These are phyloP conservation scores for Piper betle DNA, from an alignment of 164 flowering plant genomes.

Conservation along the genomic window DNA sequence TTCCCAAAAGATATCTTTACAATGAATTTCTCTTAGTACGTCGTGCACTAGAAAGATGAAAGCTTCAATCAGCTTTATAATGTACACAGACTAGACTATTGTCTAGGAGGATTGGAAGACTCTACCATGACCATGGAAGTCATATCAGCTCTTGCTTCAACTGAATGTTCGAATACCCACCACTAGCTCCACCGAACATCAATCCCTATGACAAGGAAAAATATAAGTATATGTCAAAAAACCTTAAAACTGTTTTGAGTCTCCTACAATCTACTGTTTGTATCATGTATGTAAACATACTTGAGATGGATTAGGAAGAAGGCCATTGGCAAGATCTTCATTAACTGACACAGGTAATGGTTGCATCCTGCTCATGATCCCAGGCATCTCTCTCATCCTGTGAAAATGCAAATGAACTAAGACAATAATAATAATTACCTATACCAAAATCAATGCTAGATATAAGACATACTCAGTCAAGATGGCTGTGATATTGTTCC, in stretches of 20 bases:
- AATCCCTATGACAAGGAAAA: neutral
- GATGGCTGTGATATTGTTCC: conserved; percentile 57
- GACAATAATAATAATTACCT: neutral
- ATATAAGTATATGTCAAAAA: neutral
- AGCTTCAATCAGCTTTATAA: conserved; percentile 18
- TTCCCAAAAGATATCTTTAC: conserved; percentile 32
- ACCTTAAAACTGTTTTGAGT: neutral
- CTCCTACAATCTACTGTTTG: neutral
- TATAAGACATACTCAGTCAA: conserved; percentile 46
- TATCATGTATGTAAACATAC: conserved; percentile 18
- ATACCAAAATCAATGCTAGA: neutral
- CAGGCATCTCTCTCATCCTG: conserved; percentile 79
- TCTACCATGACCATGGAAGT: conserved; percentile 17
- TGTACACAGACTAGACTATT: conserved; percentile 25
- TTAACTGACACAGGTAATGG: conserved; percentile 64
- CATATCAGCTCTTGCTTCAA: conserved; percentile 59
- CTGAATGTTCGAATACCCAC: conserved; percentile 14
- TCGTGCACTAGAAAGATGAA: conserved; percentile 14
- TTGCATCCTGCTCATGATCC: conserved; percentile 87
- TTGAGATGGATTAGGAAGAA: conserved; percentile 46
- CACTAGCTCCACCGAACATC: conserved; percentile 16
- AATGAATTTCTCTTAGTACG: conserved; percentile 13
- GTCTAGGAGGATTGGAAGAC: conserved; percentile 15
- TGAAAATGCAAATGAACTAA: conserved; percentile 9
- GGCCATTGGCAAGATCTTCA: conserved; percentile 54